phyloP scores from a whole-genome alignment of 495 filamentous ascomycete species.

The Oidiodendron maius region DNA sequence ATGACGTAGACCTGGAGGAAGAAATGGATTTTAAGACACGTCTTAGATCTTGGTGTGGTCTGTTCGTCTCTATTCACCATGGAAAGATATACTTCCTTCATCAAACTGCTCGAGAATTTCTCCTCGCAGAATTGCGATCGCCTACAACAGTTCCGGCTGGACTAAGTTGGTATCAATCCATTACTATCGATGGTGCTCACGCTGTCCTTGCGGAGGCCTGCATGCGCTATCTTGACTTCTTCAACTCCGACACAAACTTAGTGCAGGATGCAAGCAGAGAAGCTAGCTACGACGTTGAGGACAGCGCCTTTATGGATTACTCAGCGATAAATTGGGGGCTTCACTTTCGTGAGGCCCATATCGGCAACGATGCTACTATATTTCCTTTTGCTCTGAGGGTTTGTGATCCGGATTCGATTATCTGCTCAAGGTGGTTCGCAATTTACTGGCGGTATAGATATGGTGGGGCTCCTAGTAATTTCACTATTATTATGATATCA shows the following conservation, averaged over 20 bases:
- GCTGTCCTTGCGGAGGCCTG: slow-evolving; percentile 28
- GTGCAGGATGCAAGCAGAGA: slow-evolving; percentile 2
- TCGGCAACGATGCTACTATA: neutral
- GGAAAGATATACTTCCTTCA: slow-evolving; percentile 34
- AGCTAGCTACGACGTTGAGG: slow-evolving; percentile 3
- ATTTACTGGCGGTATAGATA: slow-evolving; percentile 1
- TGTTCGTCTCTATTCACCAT: slow-evolving; percentile 31
- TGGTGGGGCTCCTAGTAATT: neutral
- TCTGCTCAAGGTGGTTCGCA: neutral
- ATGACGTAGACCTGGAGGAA: slow-evolving; percentile 12
- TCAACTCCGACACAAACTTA: neutral
- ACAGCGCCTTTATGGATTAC: slow-evolving; percentile 26
- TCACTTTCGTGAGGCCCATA: slow-evolving; percentile 20
- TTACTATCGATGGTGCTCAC: slow-evolving; percentile 22
- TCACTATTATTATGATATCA: neutral
- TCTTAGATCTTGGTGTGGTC: slow-evolving; percentile 30
- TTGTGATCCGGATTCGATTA: neutral
- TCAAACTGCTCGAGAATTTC: slow-evolving; percentile 37
- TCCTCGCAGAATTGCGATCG: slow-evolving; percentile 12
- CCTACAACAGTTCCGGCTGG: neutral
- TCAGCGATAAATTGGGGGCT: slow-evolving; percentile 26
- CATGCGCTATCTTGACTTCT: slow-evolving; percentile 25
- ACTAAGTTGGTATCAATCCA: slow-evolving; percentile 5
- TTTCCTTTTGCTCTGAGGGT: slow-evolving; percentile 1
- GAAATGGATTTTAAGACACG: slow-evolving; percentile 14